phyloP scores from a whole-genome alignment of 129 eudicot species.

The Flaveria linearis region DNA sequence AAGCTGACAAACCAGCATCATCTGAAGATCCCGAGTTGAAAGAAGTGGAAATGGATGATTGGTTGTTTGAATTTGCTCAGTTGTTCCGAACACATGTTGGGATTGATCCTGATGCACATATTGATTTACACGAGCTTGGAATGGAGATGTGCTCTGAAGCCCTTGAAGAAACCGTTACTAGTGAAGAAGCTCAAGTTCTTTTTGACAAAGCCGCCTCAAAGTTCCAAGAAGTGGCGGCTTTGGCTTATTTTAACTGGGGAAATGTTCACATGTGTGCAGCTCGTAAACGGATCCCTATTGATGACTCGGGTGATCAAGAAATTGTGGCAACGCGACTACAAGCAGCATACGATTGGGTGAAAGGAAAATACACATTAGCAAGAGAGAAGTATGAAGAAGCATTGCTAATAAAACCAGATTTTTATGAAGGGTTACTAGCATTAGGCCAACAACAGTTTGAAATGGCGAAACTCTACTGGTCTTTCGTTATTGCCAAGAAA shows the following conservation, averaged over 20 bases:
- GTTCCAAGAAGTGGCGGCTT: constrained; percentile 96
- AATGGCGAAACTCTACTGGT: constrained; percentile 98
- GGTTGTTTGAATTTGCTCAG: constrained; percentile 96
- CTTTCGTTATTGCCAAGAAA: constrained; percentile 81
- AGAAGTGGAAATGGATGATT: constrained; percentile 97
- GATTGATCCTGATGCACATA: constrained; percentile 91
- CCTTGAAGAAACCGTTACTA: constrained; percentile 87
- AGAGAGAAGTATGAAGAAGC: constrained; percentile 92
- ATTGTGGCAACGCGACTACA: constrained; percentile 64
- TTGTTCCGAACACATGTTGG: constrained; percentile 86
- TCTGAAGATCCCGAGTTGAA: constrained; percentile 73
- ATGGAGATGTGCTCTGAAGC: constrained; percentile 98
- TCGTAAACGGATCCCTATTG: constrained; percentile 80
- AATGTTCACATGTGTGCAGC: constrained; percentile 99
- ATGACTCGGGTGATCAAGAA: constrained; percentile 76
- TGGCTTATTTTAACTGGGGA: constrained; percentile 97
- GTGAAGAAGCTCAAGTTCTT: constrained; percentile 87
- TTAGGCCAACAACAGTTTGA: constrained; percentile 97
- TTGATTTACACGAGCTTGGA: constrained; percentile 91
- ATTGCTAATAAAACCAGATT: constrained; percentile 72
- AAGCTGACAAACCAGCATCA: constrained; percentile 38
- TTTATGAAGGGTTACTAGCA: constrained; percentile 89
- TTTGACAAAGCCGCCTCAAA: constrained; percentile 91
- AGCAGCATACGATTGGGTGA: constrained; percentile 90
- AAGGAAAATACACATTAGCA: constrained; percentile 74